phyloP scores from a whole-genome alignment of 164 flowering plant species.

The Macadamia integrifolia region DNA sequence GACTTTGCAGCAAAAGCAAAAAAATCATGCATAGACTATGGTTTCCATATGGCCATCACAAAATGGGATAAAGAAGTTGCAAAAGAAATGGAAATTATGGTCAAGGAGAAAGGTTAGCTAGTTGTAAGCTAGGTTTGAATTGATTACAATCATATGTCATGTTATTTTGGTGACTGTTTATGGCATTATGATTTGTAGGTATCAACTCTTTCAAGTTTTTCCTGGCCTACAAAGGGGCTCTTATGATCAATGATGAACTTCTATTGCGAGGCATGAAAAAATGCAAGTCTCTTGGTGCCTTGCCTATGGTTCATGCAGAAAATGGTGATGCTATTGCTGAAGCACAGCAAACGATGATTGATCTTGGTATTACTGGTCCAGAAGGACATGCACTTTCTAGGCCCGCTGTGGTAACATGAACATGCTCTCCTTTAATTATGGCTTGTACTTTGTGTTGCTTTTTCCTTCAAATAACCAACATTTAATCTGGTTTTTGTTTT shows the following conservation, averaged over 20 bases:
- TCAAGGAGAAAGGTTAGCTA: constrained; percentile 74
- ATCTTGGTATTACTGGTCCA: constrained; percentile 93
- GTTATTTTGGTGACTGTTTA: background rate
- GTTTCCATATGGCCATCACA: constrained; percentile 94
- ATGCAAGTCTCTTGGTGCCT: constrained; percentile 95
- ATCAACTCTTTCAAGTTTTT: constrained; percentile 97
- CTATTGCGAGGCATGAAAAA: constrained; percentile 71
- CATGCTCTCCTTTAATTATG: background rate
- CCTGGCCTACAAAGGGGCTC: constrained; percentile 76
- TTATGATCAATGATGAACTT: constrained; percentile 80
- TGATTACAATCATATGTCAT: background rate
- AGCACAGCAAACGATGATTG: constrained; percentile 87
- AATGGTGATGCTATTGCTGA: constrained; percentile 95
- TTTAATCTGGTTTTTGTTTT: constrained; percentile 1
- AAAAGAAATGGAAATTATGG: constrained; percentile 90
- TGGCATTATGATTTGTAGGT: constrained; percentile 35
- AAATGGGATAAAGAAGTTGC: constrained; percentile 88
- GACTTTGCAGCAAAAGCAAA: constrained; percentile 63
- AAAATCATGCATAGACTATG: constrained; percentile 88
- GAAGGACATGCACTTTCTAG: constrained; percentile 98
- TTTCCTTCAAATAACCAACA: background rate
- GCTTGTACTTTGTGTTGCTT: background rate
- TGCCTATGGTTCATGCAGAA: constrained; percentile 99
- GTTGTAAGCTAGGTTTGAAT: background rate
- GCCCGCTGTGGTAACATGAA: constrained; percentile 71